These are phyloP conservation scores for Ulvella scutata DNA, from an alignment of 139 green algal genomes.

Conservation along the genomic window DNA sequence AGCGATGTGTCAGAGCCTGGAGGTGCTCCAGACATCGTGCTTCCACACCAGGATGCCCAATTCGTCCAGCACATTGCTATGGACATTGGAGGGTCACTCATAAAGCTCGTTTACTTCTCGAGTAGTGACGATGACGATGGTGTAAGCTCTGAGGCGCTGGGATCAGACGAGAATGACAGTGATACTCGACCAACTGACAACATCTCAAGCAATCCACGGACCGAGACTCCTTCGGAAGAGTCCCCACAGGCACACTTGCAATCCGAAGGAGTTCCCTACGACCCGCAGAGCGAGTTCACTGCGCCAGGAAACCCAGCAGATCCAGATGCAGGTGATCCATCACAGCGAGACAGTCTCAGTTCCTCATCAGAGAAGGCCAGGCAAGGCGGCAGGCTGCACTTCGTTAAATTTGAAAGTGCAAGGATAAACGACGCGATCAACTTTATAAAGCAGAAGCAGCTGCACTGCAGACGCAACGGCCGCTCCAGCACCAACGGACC, in stretches of 20 bases:
- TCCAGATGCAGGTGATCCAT: slow-evolving; percentile 1
- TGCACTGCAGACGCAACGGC: slow-evolving; percentile 46
- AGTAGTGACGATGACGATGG: slow-evolving; percentile 18
- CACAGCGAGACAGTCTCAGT: not conserved
- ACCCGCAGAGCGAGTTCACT: too few species aligned
- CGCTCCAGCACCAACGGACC: slow-evolving; percentile 11
- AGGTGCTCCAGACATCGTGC: slow-evolving; percentile 68
- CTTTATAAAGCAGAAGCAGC: slow-evolving; percentile 88
- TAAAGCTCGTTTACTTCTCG: slow-evolving; percentile 97
- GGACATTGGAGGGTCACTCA: slow-evolving; percentile 88
- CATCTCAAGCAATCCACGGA: too few species aligned
- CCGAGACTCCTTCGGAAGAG: too few species aligned
- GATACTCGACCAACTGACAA: too few species aligned
- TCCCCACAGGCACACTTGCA: too few species aligned
- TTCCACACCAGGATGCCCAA: slow-evolving; percentile 77
- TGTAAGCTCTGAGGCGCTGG: not conserved
- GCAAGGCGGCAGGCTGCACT: slow-evolving; percentile 70
- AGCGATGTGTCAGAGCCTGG: not conserved
- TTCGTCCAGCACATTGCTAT: slow-evolving; percentile 83
- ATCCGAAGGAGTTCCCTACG: too few species aligned
- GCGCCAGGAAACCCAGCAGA: not conserved
- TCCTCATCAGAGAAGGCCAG: not conserved
- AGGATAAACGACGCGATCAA: slow-evolving; percentile 70
- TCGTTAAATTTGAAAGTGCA: slow-evolving; percentile 95
- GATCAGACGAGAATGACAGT: not conserved